Percentiles rank a stretch among this genome's conserved stretches.
Conservation (phyloP, 176 grass and related monocot species). For the Poa pratensis region DNA sequence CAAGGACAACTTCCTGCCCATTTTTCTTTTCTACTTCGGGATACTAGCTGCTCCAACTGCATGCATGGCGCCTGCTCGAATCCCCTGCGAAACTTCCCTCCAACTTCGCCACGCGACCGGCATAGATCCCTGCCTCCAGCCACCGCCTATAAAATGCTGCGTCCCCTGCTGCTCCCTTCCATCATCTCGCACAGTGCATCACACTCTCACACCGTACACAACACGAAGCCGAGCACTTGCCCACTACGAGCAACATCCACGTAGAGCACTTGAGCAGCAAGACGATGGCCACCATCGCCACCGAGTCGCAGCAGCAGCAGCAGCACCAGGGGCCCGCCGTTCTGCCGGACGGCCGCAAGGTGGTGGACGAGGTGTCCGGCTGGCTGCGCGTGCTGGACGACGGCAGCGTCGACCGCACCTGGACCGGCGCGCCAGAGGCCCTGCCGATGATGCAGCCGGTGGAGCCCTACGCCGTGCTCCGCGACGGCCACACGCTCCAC, state of each 20-base stretch:
- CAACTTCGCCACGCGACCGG: not conserved
- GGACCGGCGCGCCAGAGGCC: conserved; percentile 69
- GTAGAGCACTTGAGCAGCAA: not conserved
- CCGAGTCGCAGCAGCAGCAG: not conserved
- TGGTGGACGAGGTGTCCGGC: conserved; percentile 85
- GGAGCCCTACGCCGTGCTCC: conserved; percentile 43
- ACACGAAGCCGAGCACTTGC: not conserved
- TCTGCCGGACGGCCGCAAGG: conserved; percentile 20
- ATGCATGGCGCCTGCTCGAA: not conserved
- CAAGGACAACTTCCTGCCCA: not conserved
- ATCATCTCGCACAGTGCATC: not conserved
- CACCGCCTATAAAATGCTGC: conserved; percentile 18
- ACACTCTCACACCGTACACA: not conserved
- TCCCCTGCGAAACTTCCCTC: conserved; percentile 18
- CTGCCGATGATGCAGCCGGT: conserved; percentile 77
- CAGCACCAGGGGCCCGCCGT: not conserved
- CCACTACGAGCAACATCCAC: too few species aligned
- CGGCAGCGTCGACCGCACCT: conserved; percentile 79
- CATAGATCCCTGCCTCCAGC: not conserved
- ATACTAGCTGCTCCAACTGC: not conserved
- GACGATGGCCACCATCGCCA: conserved; percentile 9
- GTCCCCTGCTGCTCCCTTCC: not conserved
- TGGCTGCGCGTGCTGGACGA: conserved; percentile 81
- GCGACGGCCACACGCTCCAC: conserved; percentile 77
- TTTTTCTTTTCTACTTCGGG: too few species aligned